These are phyloP conservation scores for Podospora australis DNA, from an alignment of 495 filamentous ascomycete genomes.

Conservation along the genomic window DNA sequence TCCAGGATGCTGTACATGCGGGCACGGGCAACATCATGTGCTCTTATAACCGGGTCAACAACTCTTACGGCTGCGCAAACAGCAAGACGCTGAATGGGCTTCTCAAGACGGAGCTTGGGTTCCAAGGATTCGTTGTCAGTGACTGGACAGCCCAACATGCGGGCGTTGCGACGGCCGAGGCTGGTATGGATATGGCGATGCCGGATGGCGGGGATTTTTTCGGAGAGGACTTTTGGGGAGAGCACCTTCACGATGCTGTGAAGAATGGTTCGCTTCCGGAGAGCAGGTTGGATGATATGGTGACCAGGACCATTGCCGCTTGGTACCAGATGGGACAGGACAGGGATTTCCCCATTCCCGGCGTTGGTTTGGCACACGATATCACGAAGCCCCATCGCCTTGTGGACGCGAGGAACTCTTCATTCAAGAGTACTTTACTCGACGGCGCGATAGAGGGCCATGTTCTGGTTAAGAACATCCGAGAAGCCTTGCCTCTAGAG, in stretches of 20 bases:
- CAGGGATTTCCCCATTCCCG: conserved; percentile 38
- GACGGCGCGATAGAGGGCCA: conserved; percentile 48
- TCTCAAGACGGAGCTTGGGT: conserved; percentile 58
- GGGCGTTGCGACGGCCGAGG: conserved; percentile 45
- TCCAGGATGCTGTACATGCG: conserved; percentile 58
- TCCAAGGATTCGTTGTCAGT: conserved; percentile 55
- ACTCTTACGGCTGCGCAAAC: conserved; percentile 59
- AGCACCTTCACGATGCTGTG: conserved; percentile 38
- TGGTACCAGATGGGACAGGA: conserved; percentile 56
- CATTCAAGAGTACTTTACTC: conserved; percentile 33
- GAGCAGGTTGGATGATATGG: conserved; percentile 49
- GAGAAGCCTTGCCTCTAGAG: conserved; percentile 50
- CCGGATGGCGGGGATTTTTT: conserved; percentile 40
- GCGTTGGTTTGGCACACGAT: conserved; percentile 42
- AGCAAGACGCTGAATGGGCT: conserved; percentile 54
- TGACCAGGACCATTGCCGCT: conserved; percentile 43
- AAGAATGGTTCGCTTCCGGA: conserved; percentile 44
- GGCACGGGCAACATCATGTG: conserved; percentile 61
- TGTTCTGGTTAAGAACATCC: conserved; percentile 58
- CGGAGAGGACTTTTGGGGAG: conserved; percentile 32
- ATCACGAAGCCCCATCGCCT: conserved; percentile 47
- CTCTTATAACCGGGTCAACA: conserved; percentile 63
- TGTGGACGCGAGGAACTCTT: conserved; percentile 43
- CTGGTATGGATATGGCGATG: conserved; percentile 59
- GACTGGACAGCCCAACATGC: conserved; percentile 61